Evolutionary conservation across 2,329 filamentous ascomycete genomes (phyloP).

Genomic region (Myriosclerotinia duriaeana): DNA sequence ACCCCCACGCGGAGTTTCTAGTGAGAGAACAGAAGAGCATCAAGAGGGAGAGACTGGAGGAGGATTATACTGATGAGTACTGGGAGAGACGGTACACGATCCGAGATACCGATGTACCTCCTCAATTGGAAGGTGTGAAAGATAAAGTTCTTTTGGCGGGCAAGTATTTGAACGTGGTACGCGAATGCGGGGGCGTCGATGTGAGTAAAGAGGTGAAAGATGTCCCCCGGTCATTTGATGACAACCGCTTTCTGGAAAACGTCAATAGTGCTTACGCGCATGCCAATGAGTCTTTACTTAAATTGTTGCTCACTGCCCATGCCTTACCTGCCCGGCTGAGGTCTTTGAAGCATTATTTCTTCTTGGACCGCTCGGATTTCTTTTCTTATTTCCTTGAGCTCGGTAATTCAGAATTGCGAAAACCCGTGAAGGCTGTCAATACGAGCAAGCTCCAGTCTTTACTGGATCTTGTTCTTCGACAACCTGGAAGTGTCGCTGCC

Average conservation of each 20-base stretch:
- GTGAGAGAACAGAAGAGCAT: constrained; percentile 97
- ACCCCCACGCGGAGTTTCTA: constrained; percentile 90
- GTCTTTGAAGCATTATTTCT: constrained; percentile 98
- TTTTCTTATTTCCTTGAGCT: constrained; percentile 98
- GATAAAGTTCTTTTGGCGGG: constrained; percentile 93
- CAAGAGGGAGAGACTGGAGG: constrained; percentile 81
- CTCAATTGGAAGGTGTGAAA: constrained; percentile 85
- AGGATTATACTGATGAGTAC: constrained; percentile 98
- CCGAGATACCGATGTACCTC: constrained; percentile 84
- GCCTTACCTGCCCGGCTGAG: constrained; percentile 81
- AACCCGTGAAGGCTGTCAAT: constrained; percentile 85
- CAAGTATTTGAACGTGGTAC: constrained; percentile 96
- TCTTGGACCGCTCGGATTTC: constrained; percentile 95
- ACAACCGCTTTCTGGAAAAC: constrained; percentile 88
- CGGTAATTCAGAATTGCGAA: constrained; percentile 82
- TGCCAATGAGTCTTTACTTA: constrained; percentile 89
- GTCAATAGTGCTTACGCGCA: constrained; percentile 94
- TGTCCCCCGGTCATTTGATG: constrained; percentile 89
- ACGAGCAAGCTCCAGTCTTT: constrained; percentile 90
- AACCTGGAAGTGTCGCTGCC: constrained; percentile 89
- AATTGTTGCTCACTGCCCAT: constrained; percentile 88
- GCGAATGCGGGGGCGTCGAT: constrained; percentile 94
- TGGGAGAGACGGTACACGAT: constrained; percentile 98
- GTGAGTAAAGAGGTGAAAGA: constrained; percentile 84
- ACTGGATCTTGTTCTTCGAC: constrained; percentile 93